Base-by-base conservation (phyloP, 805 yeast species). In the Spathaspora hagerdaliae region DNA sequence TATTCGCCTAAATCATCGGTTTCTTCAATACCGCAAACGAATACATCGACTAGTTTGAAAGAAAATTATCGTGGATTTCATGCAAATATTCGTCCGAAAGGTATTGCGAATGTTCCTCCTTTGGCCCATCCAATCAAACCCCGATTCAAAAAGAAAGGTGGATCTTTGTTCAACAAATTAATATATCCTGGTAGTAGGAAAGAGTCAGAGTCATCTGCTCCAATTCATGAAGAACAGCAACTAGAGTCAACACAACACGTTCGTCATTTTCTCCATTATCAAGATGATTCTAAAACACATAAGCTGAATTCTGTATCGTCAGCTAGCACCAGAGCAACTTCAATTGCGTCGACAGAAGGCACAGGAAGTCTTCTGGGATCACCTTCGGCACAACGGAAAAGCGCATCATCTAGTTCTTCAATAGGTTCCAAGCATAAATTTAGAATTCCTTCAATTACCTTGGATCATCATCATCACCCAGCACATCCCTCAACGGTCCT, bases 61-160 rank as follows among this genome's bases (percentile, higher is more conserved):
- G 58, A 52, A 31, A 57, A 64, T 44, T 71, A 71, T 51, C 60
- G 63, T 36, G 77, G 77, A 5, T 71, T 72, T 56, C 77, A 72
- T 50, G 62, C 64, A 11, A 60, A 60, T 37, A 61, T 53, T 39
- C 51, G 58, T 29, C 58, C 56, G 38, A 57, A 63, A 14, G 64
- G 62, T 7, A 51, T 52, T 14, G 59, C 60, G 19, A 67, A 68
- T 13, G 57, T 69, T 2, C 80, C 81, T 1, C 81, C 81, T 3
- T 63, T 74, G 38, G 51, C 61, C 19, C 75, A 70, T n/a, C 81
- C 81, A 1, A 71, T 77, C 27, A 75, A 74, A 49, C 80, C 80
- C 0, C 64, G 67, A 38, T 67, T 69, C 55, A 64, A 62, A 47
- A 72, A 69, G 51, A 64, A 67, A 51, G 62, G 70, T 36, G 53